A percentile compares a stretch with the other conserved stretches of the same genome.
These are phyloP conservation scores for Malassezia dermatis DNA, from an alignment of 1,284 basidiomycete genomes.

Conservation along the genomic window DNA sequence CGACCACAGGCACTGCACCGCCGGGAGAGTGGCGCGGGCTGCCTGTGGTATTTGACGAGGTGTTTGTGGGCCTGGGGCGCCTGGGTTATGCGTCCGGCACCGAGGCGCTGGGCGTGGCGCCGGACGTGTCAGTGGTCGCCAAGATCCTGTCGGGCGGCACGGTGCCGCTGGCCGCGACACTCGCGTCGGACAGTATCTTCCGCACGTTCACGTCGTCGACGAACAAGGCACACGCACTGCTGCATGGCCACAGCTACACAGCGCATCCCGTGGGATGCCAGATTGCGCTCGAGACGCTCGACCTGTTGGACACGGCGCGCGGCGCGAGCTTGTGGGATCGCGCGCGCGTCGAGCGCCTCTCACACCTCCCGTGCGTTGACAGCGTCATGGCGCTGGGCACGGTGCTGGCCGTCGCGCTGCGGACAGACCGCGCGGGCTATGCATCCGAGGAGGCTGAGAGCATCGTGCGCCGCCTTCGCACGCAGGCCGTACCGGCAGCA, in stretches of 20 bases:
- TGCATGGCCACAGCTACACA: slow-evolving; percentile 85
- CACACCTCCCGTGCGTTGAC: slow-evolving; percentile 56
- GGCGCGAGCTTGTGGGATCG: slow-evolving; percentile 76
- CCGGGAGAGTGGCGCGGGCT: slow-evolving; percentile 58
- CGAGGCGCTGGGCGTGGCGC: slow-evolving; percentile 25
- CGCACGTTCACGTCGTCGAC: slow-evolving; percentile 61
- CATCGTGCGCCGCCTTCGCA: slow-evolving; percentile 18
- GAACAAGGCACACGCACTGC: slow-evolving; percentile 69
- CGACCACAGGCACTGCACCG: background rate
- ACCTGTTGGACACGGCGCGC: slow-evolving; percentile 51
- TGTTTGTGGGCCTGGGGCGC: slow-evolving; percentile 82
- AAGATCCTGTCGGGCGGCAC: slow-evolving; percentile 91
- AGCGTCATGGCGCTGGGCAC: slow-evolving; percentile 80
- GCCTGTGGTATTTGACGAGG: slow-evolving; percentile 90
- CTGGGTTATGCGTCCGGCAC: slow-evolving; percentile 54
- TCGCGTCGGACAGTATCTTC: slow-evolving; percentile 71
- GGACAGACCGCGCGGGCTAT: slow-evolving; percentile 51
- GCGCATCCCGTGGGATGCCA: slow-evolving; percentile 60
- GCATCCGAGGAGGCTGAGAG: slow-evolving; percentile 27
- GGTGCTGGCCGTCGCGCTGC: slow-evolving; percentile 69
- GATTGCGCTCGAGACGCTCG: slow-evolving; percentile 71
- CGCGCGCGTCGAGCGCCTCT: slow-evolving; percentile 60
- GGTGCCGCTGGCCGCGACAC: slow-evolving; percentile 65
- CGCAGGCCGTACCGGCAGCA: slow-evolving; percentile 18
- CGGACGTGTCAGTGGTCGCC: slow-evolving; percentile 74